Conservation (phyloP, 306 rosid genomes). For the Trichosanthes cucumerina region DNA sequence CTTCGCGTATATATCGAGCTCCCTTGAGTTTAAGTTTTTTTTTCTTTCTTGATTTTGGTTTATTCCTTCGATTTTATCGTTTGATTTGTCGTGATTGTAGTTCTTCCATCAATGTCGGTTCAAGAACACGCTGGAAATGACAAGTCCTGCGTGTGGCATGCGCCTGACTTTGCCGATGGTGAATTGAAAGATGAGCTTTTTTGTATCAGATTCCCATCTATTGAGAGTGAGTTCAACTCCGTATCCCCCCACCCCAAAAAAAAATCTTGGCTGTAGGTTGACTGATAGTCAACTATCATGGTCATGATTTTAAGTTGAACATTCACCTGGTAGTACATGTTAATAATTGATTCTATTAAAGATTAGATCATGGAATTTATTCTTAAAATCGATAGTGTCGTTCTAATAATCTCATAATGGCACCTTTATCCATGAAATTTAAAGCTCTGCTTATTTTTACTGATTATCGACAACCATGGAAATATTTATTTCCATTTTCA, state of each 20-base stretch:
- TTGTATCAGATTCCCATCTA: constrained; percentile 88
- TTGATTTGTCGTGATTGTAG: constrained; percentile 25
- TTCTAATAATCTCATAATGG: background rate
- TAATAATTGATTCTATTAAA: background rate
- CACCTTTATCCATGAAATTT: background rate
- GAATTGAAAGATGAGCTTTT: constrained; percentile 93
- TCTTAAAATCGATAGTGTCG: background rate
- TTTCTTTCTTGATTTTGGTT: background rate
- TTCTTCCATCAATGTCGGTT: constrained; percentile 59
- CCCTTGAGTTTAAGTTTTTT: background rate
- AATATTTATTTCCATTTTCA: background rate
- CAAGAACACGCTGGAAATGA: constrained; percentile 96
- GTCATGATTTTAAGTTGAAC: background rate
- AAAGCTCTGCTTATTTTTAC: background rate
- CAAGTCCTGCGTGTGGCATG: constrained; percentile 96
- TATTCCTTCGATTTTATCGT: constrained; percentile 1
- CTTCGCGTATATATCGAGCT: background rate
- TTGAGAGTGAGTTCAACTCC: constrained; percentile 62
- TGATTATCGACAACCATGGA: background rate
- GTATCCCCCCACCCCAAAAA: background rate
- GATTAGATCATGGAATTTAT: background rate
- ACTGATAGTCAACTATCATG: background rate
- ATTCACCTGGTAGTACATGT: background rate
- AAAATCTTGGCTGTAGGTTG: background rate
- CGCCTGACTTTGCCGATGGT: constrained; percentile 87